Evolutionary conservation across 2,329 filamentous ascomycete species (phyloP), one percentile per base, ranked within the genome.

Genomic region (Didymella pomorum): DNA sequence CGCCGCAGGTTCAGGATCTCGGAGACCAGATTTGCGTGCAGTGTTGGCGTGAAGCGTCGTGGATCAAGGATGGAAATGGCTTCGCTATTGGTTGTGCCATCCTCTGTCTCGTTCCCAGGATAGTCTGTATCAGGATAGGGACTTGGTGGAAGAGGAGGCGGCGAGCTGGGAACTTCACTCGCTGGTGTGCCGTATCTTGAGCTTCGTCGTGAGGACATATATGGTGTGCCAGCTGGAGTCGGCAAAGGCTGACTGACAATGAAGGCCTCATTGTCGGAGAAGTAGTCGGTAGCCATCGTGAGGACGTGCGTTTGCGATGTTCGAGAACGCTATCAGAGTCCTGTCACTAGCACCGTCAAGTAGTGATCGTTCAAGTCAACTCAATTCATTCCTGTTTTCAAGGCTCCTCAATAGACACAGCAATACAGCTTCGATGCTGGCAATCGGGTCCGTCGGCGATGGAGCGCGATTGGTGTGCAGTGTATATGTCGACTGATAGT

Each of bases 11-110:
- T 87, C 37, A 99, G 81, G 62, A 99, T 99, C 76, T 99, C 95
- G 0, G 94, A 94, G 0, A 99, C 94, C 7, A 99, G 81, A 48
- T 92, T 97, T 9, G 95, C 95, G 76, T 98, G 95, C 11, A 99
- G 80, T 0, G 93, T 98, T 1, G 95, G 95, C 0, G 95, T 99
- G 72, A 99, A 97, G 35, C 95, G 87, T 54, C 94, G 87, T 3
- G 95, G 93, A 72, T 99, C 95, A 28, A 97, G 82, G 21, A 92
- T 87, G 2, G 86, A 87, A 31, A 93, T 87, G 43, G 81, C 86
- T 62, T 94, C 90, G 64, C 94, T 87, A 23, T 86, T 67, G 42
- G 63, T 57, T 5, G n/a, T 20, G 7, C 63, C 77, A 72, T 92
- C 88, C 57, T 83, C 67, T 2, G 63, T 58, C 29, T 62, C 41